Evolutionary conservation across 768 basidiomycete genomes (phyloP).

Genomic region (Pholiota molesta): DNA sequence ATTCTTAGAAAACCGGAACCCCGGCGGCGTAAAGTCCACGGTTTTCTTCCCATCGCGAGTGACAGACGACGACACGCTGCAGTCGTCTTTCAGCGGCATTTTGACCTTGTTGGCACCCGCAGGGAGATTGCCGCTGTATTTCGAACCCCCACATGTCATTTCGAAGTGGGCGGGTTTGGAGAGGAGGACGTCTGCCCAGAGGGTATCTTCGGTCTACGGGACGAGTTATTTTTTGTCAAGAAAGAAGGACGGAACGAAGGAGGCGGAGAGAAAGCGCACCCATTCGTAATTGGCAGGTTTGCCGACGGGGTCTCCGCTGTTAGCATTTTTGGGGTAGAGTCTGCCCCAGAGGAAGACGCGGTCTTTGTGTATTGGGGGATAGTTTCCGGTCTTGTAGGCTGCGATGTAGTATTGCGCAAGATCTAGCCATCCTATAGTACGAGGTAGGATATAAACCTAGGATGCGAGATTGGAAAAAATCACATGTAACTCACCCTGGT

Average conservation of each 20-base stretch:
- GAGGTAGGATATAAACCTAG: background rate
- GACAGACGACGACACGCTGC: conserved; percentile 22
- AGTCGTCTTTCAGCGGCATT: conserved; percentile 35
- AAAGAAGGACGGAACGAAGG: background rate
- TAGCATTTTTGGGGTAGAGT: conserved; percentile 46
- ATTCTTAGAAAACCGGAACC: conserved; percentile 43
- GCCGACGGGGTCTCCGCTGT: conserved; percentile 32
- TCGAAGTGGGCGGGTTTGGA: conserved; percentile 45
- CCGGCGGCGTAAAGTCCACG: conserved; percentile 41
- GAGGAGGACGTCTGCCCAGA: conserved; percentile 59
- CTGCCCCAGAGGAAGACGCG: conserved; percentile 59
- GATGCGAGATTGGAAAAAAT: background rate
- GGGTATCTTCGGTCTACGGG: conserved; percentile 51
- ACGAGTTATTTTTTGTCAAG: background rate
- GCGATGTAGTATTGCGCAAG: conserved; percentile 56
- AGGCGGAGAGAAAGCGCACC: background rate
- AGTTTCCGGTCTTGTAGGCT: conserved; percentile 30
- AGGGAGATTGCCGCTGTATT: conserved; percentile 27
- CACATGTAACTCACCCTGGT: conserved; percentile 30
- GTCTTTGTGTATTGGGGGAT: conserved; percentile 51
- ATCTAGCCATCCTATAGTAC: conserved; percentile 46
- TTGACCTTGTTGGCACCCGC: conserved; percentile 54
- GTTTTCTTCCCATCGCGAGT: conserved; percentile 36
- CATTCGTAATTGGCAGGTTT: background rate
- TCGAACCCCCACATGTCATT: conserved; percentile 38